Evolutionary conservation across 805 yeast genomes (phyloP).

Genomic region (Clavispora fructus): DNA sequence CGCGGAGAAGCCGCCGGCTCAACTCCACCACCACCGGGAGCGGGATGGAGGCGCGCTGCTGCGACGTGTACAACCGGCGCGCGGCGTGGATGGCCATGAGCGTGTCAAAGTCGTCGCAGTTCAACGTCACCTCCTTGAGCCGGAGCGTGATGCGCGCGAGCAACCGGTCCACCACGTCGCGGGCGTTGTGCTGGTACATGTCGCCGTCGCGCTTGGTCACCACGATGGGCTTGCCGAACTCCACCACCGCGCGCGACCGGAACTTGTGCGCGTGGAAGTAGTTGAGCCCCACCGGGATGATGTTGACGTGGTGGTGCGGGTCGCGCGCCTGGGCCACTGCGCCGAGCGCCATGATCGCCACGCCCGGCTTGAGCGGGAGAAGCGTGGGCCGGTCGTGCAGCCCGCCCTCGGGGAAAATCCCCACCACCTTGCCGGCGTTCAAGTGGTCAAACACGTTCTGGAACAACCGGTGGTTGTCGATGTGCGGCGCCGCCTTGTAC

Average conservation of each 20-base stretch:
- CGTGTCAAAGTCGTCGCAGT: conserved; percentile 39
- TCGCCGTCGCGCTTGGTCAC: conserved; percentile 26
- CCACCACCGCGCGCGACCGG: conserved; percentile 37
- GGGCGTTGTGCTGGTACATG: conserved; percentile 21
- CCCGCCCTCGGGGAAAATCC: conserved; percentile 43
- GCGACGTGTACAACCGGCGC: conserved; percentile 34
- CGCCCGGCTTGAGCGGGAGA: conserved; percentile 41
- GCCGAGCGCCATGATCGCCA: conserved; percentile 42
- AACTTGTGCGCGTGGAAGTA: conserved; percentile 40
- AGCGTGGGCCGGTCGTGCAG: conserved; percentile 39
- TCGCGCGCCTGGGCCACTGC: conserved; percentile 27
- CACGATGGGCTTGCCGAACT: conserved; percentile 38
- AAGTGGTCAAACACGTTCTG: conserved; percentile 34
- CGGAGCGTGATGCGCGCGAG: conserved; percentile 27
- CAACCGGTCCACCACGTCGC: conserved; percentile 23
- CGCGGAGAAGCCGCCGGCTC: conserved; percentile 34
- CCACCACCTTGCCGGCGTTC: conserved; percentile 28
- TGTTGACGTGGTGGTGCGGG: conserved; percentile 18
- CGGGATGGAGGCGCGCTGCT: conserved; percentile 30
- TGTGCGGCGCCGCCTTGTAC: conserved; percentile 34
- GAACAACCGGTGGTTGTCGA: conserved; percentile 34
- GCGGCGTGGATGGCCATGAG: conserved; percentile 41
- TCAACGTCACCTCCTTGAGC: conserved; percentile 35
- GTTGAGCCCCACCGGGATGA: conserved; percentile 39
- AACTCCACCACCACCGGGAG: conserved; percentile 38